Conservation (phyloP, 2,329 filamentous ascomycete genomes). For the Intubia oerlemansii region DNA sequence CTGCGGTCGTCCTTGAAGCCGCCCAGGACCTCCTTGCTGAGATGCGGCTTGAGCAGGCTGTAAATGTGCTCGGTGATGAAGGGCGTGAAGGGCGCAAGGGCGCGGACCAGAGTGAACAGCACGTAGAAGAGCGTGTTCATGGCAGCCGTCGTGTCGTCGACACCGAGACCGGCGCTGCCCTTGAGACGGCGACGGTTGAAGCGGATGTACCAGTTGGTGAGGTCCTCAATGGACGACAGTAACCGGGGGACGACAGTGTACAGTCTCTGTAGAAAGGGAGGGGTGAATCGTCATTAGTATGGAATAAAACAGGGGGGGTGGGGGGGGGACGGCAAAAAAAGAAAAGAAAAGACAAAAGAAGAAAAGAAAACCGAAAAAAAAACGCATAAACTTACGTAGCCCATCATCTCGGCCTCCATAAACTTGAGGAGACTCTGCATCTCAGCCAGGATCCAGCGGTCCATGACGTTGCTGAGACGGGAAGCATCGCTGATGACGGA, state of each 20-base stretch:
- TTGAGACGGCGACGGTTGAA: constrained; percentile 85
- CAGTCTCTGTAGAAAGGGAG: constrained; percentile 19
- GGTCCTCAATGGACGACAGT: constrained; percentile 64
- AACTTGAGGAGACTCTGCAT: constrained; percentile 82
- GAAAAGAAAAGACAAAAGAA: too few species aligned
- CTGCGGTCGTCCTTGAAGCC: constrained; percentile 55
- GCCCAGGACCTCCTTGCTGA: constrained; percentile 41
- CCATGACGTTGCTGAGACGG: constrained; percentile 60
- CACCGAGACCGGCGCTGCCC: constrained; percentile 64
- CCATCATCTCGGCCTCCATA: constrained; percentile 74
- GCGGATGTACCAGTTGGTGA: constrained; percentile 88
- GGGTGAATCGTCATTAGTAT: constrained; percentile 2
- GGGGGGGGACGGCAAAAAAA: too few species aligned
- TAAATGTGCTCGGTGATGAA: constrained; percentile 96
- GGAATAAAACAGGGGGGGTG: background rate
- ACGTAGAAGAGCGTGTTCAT: constrained; percentile 91
- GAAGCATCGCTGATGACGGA: constrained; percentile 16
- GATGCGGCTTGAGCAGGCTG: constrained; percentile 57
- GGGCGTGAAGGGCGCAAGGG: constrained; percentile 82
- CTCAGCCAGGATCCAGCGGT: constrained; percentile 82
- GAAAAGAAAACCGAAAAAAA: too few species aligned
- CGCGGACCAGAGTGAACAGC: constrained; percentile 69
- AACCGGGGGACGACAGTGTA: constrained; percentile 86
- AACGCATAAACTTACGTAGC: constrained; percentile 6
- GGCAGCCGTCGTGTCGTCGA: constrained; percentile 72